Conservation (phyloP, 805 yeast species). For the Hanseniaspora occidentalis region DNA sequence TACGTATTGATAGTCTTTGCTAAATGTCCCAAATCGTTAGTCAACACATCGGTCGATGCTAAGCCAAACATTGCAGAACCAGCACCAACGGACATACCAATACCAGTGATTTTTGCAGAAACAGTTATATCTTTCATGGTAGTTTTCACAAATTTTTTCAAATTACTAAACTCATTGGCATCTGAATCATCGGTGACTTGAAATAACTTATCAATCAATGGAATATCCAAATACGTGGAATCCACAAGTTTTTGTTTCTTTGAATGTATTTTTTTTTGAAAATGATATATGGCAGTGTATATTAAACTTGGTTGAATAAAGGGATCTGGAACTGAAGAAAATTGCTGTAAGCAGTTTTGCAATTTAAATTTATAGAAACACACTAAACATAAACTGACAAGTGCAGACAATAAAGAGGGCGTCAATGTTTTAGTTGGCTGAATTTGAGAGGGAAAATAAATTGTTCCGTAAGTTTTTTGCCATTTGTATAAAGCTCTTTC, state of each 20-base stretch:
- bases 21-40: conserved; percentile 26
- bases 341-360: conserved; percentile 45
- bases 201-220: conserved; percentile 38
- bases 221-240: conserved; percentile 37
- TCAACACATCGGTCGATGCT: conserved; percentile 26
- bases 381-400: conserved; percentile 65
- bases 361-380: conserved; percentile 53
- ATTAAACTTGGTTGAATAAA: conserved; percentile 56
- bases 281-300: conserved; percentile 52
- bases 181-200: conserved; percentile 34
- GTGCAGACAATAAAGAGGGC: conserved; percentile 33
- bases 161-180: conserved; percentile 33
- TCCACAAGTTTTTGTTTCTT: conserved; percentile 18
- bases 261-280: conserved; percentile 59
- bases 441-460: conserved; percentile 19
- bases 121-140: conserved; percentile 54
- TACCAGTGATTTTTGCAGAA: not conserved
- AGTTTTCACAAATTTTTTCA: conserved; percentile 56
- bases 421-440: conserved; percentile 4
- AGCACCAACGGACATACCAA: conserved; percentile 16
- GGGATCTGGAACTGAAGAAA: conserved; percentile 46
- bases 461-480: conserved; percentile 69
- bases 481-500: conserved; percentile 58
- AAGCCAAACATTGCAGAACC: conserved; percentile 21
- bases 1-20: conserved; percentile 5